A percentile compares a stretch with the other conserved stretches of the same genome.
phyloP scores from a whole-genome alignment of 208 protist species.

The Trypanosoma vivax region DNA sequence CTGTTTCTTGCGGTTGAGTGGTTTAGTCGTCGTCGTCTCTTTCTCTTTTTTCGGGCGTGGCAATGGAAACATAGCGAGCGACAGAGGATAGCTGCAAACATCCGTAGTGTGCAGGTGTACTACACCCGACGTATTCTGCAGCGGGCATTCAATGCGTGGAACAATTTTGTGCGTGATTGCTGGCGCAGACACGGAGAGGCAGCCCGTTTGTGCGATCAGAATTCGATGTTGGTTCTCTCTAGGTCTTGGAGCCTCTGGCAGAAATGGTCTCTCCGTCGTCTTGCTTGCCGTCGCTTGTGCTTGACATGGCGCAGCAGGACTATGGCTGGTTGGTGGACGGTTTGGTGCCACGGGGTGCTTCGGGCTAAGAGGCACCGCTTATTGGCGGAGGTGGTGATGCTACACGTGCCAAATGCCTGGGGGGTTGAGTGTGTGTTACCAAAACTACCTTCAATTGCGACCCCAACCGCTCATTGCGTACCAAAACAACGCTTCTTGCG shows the following conservation, averaged over 20 bases:
- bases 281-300: neutral
- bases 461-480: neutral
- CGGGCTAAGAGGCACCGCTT: neutral
- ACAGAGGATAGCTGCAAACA: neutral
- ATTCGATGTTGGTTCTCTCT: neutral
- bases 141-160: slow-evolving; percentile 2
- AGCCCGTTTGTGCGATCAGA: neutral
- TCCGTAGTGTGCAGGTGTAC: neutral
- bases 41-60: slow-evolving; percentile 59
- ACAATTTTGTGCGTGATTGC: neutral
- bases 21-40: slow-evolving; percentile 23
- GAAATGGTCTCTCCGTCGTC: neutral
- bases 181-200: neutral
- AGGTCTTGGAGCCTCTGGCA: neutral
- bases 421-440: neutral
- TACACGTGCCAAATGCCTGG: slow-evolving; percentile 3
- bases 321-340: neutral
- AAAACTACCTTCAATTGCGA: neutral
- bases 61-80: slow-evolving; percentile 33
- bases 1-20: slow-evolving; percentile 27
- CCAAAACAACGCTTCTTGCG: neutral
- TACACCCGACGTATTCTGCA: neutral
- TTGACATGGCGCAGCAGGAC: neutral
- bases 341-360: neutral
- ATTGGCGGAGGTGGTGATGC: neutral